Conservation (phyloP, 257 asterid species). For the Knoxia roxburghii region DNA sequence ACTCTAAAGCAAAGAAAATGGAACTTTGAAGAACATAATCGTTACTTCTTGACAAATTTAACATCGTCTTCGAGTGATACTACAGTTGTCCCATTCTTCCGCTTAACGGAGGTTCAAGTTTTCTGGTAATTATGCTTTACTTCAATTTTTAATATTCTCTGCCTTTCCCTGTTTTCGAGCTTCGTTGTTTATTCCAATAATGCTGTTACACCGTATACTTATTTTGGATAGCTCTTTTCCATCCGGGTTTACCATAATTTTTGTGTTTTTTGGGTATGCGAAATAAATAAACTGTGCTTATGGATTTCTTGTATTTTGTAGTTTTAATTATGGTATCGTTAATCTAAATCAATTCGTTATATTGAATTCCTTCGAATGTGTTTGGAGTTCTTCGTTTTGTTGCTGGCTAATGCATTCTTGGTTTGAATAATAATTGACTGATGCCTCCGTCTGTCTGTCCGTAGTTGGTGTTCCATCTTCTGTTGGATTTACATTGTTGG, state of each 20-base stretch:
- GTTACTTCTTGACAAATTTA: conserved; percentile 1
- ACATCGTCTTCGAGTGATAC: neutral
- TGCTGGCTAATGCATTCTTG: neutral
- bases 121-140: conserved; percentile 35
- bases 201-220: neutral
- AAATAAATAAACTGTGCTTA: neutral
- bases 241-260: neutral
- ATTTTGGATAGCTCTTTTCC: neutral
- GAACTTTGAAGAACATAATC: conserved; percentile 10
- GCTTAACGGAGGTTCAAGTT: conserved; percentile 8
- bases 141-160: conserved; percentile 14
- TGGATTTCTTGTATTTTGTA: neutral
- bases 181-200: conserved; percentile 12
- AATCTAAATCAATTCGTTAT: neutral
- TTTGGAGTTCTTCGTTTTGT: neutral
- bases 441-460: neutral
- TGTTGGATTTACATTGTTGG: neutral
- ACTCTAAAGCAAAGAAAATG: conserved; percentile 3
- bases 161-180: conserved; percentile 7
- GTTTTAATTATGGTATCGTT: neutral
- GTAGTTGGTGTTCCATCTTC: neutral
- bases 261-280: neutral
- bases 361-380: too few relatives aligned
- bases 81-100: conserved; percentile 14
- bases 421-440: neutral